Base-by-base conservation (phyloP, 2,329 filamentous ascomycete genomes). In the Phaeoacremonium minimum region DNA sequence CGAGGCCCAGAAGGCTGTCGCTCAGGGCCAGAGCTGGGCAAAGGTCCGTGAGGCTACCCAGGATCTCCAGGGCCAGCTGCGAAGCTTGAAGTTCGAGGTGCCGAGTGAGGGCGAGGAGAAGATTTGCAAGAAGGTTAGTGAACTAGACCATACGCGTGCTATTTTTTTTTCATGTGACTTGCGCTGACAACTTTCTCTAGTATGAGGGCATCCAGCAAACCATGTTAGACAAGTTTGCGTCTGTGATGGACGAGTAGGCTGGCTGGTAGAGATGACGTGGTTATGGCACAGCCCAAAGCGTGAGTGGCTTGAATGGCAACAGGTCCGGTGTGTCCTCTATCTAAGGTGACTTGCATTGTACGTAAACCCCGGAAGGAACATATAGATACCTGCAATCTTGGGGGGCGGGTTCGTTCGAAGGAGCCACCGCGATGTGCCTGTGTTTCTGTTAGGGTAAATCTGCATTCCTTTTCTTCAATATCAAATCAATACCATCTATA, bases 141-240 rank as follows among this genome's bases (percentile, higher is more conserved):
- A 15, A 17, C 30, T 12, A 28, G 38, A 32, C 30, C 2, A 13
- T 12, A 7, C 15, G 11, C 26, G 18, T 16, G n/a, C 28, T 35
- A 13, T 33, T 29, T 31, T n/a, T n/a, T 5, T 28, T 19, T 14
- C n/a, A 12, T 33, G 32, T 26, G 15, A 18, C 28, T 32, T 15
- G 35, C 51, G 47, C 67, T 77, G 58, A 77, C 59, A 38, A 7
- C 5, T 14, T 38, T 15, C 12, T 35, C 35, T 53, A 93, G 87
- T 98, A 97, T 64, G 93, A 97, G 75, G 82, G 81, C 51, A 80
- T 97, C 52, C 76, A 93, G 52, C 87, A 95, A 68, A 75, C 80
- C 53, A 91, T 98, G 89, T 83, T 85, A 51, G 93, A 98, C 70
- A 95, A 95, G 71, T 98, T 98, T 68, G 93, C 93, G 33, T 83